Conservation (phyloP, 2,329 filamentous ascomycete genomes). For the Ambrosiella beaveri region DNA sequence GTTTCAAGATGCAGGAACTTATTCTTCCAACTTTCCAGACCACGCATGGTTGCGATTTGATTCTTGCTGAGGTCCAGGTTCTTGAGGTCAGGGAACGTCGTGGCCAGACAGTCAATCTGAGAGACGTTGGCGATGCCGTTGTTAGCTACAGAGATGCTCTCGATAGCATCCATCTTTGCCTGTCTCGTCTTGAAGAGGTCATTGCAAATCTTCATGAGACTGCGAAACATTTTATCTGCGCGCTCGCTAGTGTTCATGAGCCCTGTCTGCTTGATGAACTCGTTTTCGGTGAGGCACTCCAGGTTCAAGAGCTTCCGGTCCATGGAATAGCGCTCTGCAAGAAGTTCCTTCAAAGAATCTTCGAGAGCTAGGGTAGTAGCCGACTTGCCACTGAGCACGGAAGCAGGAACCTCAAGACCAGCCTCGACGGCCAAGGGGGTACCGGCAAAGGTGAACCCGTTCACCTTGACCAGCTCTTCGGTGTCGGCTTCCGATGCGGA, state of each 20-base stretch:
- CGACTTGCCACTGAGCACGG: constrained; percentile 22
- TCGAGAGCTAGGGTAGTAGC: constrained; percentile 43
- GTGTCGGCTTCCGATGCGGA: constrained; percentile 47
- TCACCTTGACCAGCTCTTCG: constrained; percentile 47
- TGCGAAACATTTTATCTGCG: constrained; percentile 77
- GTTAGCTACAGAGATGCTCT: constrained; percentile 63
- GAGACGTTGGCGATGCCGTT: constrained; percentile 61
- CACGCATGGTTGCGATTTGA: constrained; percentile 49
- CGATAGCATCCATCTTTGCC: constrained; percentile 60
- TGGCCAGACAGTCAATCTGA: constrained; percentile 56
- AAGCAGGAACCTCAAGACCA: constrained; percentile 1
- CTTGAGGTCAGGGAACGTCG: constrained; percentile 68
- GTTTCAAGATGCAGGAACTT: constrained; percentile 68
- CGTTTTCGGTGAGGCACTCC: constrained; percentile 57
- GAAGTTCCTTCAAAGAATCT: constrained; percentile 49
- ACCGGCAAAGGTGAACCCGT: constrained; percentile 53
- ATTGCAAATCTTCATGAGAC: constrained; percentile 74
- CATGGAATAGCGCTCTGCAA: constrained; percentile 57
- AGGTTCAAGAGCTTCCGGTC: constrained; percentile 64
- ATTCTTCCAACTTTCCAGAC: constrained; percentile 58
- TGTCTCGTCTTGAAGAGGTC: constrained; percentile 53
- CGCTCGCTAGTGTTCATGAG: constrained; percentile 57
- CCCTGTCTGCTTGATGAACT: constrained; percentile 52
- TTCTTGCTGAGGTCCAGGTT: constrained; percentile 84
- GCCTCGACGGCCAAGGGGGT: constrained; percentile 28